Evolutionary conservation across 1,284 basidiomycete species (phyloP).

Genomic region (Apiotrichum veenhuisii): DNA sequence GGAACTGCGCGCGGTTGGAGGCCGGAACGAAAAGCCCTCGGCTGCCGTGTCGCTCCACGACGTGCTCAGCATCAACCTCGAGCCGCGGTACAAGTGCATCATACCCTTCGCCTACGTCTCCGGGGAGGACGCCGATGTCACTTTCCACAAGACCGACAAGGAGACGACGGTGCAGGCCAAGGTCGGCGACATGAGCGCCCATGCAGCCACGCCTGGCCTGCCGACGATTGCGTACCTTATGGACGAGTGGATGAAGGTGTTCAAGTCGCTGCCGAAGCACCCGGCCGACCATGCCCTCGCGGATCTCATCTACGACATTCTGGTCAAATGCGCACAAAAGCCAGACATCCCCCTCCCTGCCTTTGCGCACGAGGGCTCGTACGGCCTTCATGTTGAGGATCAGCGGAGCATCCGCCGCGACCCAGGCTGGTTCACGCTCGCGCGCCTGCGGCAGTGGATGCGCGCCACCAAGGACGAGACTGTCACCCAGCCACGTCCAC

Average conservation of each 20-base stretch:
- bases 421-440: conserved; percentile 39
- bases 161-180: conserved; percentile 12
- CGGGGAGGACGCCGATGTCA: not conserved
- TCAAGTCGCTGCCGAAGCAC: conserved; percentile 3
- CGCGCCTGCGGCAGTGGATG: conserved; percentile 40
- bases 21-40: not conserved
- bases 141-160: not conserved
- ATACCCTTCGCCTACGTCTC: conserved; percentile 6
- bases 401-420: conserved; percentile 36
- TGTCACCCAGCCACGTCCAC: not conserved
- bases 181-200: conserved; percentile 3
- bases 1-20: not conserved
- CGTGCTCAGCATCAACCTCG: conserved; percentile 5
- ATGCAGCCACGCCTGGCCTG: conserved; percentile 21
- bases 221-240: conserved; percentile 15
- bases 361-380: conserved; percentile 34
- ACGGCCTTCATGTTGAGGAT: conserved; percentile 42
- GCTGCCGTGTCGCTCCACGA: conserved; percentile 10
- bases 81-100: not conserved
- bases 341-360: conserved; percentile 22
- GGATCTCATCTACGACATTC: conserved; percentile 25
- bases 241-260: conserved; percentile 16
- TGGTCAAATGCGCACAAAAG: conserved; percentile 11
- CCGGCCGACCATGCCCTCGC: conserved; percentile 1
- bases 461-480: not conserved